Evolutionary conservation across 176 grass and related monocot species (phyloP).

Genomic region (Canna indica): DNA sequence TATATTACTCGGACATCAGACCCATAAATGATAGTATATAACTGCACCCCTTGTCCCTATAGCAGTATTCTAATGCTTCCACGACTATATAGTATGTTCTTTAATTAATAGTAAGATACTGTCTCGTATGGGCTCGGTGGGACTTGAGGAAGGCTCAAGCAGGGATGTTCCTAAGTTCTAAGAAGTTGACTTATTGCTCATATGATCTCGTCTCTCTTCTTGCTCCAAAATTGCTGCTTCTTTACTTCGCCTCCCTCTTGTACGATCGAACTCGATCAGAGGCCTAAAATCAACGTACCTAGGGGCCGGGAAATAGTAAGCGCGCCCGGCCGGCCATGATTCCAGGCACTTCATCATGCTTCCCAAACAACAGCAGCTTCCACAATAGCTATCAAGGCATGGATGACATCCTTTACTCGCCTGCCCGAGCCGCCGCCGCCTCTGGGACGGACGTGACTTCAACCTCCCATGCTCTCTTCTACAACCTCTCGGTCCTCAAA

Average conservation of each 20-base stretch:
- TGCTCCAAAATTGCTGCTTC: too few species aligned
- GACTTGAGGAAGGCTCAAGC: conserved; percentile 26
- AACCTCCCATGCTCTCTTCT: conserved; percentile 10
- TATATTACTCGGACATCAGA: neutral
- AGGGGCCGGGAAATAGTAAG: neutral
- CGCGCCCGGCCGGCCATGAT: neutral
- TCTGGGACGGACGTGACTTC: neutral
- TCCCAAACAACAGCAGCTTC: neutral
- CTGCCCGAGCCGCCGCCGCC: neutral
- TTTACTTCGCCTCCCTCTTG: too few species aligned
- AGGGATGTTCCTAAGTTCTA: conserved; percentile 9
- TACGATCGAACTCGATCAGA: neutral
- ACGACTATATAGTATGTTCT: neutral
- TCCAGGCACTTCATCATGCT: neutral
- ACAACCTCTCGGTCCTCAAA: neutral
- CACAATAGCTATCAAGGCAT: conserved; percentile 10
- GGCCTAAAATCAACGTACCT: too few species aligned
- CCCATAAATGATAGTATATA: too few species aligned
- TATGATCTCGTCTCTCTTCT: conserved; percentile 15
- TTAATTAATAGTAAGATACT: neutral
- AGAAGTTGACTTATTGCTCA: conserved; percentile 9
- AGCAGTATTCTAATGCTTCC: neutral
- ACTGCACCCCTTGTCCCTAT: neutral
- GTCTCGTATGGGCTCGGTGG: conserved; percentile 9
- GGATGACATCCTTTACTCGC: conserved; percentile 11